phyloP scores from a whole-genome alignment of 1,284 basidiomycete genomes.

The Apiotrichum sp. region DNA sequence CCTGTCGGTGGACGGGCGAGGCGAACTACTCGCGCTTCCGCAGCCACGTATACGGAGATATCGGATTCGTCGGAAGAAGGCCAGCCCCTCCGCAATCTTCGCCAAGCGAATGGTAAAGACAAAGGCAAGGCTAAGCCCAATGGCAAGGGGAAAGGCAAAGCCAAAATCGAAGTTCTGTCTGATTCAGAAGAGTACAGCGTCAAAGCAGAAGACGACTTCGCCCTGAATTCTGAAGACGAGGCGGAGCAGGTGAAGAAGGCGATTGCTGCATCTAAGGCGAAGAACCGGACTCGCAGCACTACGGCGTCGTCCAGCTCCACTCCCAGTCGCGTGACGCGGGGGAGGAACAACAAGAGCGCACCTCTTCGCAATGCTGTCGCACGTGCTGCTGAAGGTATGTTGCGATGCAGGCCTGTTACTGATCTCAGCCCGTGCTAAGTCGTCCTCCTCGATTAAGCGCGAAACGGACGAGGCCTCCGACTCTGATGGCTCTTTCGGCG shows the following conservation, averaged over 20 bases:
- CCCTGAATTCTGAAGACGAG: slow-evolving; percentile 31
- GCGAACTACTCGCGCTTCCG: background rate
- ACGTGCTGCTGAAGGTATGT: slow-evolving; percentile 12
- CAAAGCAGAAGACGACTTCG: slow-evolving; percentile 14
- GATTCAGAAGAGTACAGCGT: slow-evolving; percentile 2
- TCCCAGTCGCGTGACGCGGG: background rate
- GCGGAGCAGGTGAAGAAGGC: slow-evolving; percentile 20
- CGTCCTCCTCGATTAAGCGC: background rate
- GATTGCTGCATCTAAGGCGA: slow-evolving; percentile 11
- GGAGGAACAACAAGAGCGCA: slow-evolving; percentile 8
- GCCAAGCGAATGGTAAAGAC: background rate
- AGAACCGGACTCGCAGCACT: background rate
- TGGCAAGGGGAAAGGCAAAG: background rate
- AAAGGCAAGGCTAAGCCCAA: background rate
- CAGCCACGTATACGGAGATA: background rate
- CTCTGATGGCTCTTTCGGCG: background rate
- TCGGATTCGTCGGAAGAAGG: slow-evolving; percentile 3
- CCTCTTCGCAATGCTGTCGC: slow-evolving; percentile 9
- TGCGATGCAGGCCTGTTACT: background rate
- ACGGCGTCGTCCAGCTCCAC: background rate
- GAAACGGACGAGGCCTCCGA: background rate
- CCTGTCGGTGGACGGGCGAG: background rate
- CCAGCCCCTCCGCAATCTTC: background rate
- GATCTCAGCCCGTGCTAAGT: background rate
- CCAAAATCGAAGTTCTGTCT: slow-evolving; percentile 8